phyloP scores from a whole-genome alignment of 2,329 filamentous ascomycete species.

The Drechslerella stenobrocha region DNA sequence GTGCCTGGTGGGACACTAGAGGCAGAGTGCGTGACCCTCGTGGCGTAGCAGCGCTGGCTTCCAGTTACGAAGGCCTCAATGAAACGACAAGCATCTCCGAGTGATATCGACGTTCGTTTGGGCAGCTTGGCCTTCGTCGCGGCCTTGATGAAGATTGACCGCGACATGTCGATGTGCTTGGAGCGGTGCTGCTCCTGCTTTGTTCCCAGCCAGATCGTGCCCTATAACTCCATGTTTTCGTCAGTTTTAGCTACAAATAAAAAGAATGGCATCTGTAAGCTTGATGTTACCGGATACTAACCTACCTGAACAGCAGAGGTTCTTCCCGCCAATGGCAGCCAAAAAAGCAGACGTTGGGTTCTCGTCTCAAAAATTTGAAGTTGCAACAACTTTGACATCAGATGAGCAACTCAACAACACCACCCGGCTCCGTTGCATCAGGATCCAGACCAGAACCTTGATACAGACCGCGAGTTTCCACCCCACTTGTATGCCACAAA shows the following conservation, averaged over 20 bases:
- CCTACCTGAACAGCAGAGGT: neutral
- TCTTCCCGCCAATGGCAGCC: slow-evolving; percentile 21
- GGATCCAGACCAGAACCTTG: neutral
- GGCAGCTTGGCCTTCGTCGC: slow-evolving; percentile 32
- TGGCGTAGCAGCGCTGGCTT: slow-evolving; percentile 35
- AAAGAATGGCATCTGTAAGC: no score
- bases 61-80: slow-evolving; percentile 43
- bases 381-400: slow-evolving; percentile 35
- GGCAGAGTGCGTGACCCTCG: slow-evolving; percentile 25
- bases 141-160: slow-evolving; percentile 30
- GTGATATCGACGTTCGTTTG: slow-evolving; percentile 31
- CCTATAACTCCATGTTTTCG: no score
- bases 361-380: slow-evolving; percentile 35
- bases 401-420: slow-evolving; percentile 48
- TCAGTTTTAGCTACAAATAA: no score
- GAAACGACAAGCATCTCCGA: slow-evolving; percentile 42
- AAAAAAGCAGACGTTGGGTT: slow-evolving; percentile 24
- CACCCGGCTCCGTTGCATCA: slow-evolving; percentile 4
- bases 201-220: neutral
- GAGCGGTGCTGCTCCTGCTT: neutral
- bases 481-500: slow-evolving; percentile 16
- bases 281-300: neutral
- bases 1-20: slow-evolving; percentile 28
- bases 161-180: slow-evolving; percentile 19
- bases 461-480: neutral